Evolutionary conservation across 1,284 basidiomycete genomes (phyloP), one percentile per base, ranked within the genome.

Genomic region (Ustilago cynodontis): DNA sequence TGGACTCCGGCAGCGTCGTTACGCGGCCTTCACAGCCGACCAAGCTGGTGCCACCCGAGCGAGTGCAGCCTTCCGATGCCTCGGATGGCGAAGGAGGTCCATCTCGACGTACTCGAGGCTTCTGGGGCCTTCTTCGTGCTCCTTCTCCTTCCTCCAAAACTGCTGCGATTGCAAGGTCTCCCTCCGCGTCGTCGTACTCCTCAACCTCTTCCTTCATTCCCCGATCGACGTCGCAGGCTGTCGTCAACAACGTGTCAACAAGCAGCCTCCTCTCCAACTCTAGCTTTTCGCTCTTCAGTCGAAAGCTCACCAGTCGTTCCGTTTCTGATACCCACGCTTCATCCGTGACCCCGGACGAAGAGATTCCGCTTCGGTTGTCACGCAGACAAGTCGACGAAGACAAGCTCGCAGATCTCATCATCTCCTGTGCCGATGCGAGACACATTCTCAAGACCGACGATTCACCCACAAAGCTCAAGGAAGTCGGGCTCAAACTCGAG

Each of bases 371-470:
- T 0, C 62, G 77, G 0, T 58, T 78, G 11, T 39, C 77, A 1
- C 61, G 68, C 13, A 60, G 56, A 7, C 60, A 54, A 2, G 26
- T 76, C 9, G 70, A 79, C 56, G 77, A 79, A 31, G 61, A 69
- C 33, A 56, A 59, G 52, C 57, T 72, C 7, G 62, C 72, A 6
- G 56, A 66, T 41, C 73, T 71, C 39, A 60, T 77, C 52, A 63
- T 79, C 51, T 62, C 64, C 4, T 76, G 67, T 33, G 71, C 71
- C 16, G 77, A 79, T 16, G 66, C 77, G 0, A 54, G 65, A 1
- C 73, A 79, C 33, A 33, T 70, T 3, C 66, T 79, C n/a, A 66
- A 68, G 16, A 79, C 69, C 24, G 65, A 66, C 22, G 52, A 22
- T 22, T 47, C 35, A 29, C 41, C 65, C 11, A 31, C 22, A 4